Base-by-base conservation (phyloP, 106 monocot genomes). In the Dioscorea zingiberensis region DNA sequence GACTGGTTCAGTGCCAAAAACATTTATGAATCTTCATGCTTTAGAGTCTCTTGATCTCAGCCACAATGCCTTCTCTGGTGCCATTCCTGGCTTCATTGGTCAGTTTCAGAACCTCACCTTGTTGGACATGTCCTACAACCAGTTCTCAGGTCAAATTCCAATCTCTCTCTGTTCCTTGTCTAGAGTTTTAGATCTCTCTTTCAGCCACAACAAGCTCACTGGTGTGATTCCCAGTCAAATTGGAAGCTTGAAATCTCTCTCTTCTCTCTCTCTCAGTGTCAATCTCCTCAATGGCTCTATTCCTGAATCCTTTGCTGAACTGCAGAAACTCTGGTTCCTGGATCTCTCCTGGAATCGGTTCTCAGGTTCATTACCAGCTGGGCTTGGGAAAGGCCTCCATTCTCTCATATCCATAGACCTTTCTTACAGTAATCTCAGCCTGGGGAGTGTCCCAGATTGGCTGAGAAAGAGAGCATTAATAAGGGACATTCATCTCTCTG, bases 301-400 rank as follows among this genome's bases (percentile, higher is more conserved):
- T 60, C 94, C 94, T 29, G 87, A 71, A 27, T 76, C 87, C 2
- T 13, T 91, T 24, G 69, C 73, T 30, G 65, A 53, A 12, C 61
- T 94, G 54, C 47, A 73, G 69, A 90, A 85, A 64, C 71, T 90
- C 1, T 90, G 94, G 90, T 80, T 82, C 45, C 75, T 95, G 13
- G 85, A 95, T 47, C 70, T 95, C 47, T 90, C 90, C 13, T 73
- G 69, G 13, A 94, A 94, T 56, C 73, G 45, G 47, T 13, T 90
- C 14, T 62, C 71, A 2, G 78, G 54, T 26, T 64, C 77, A 28
- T 59, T 91, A 21, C 88, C 88, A 4, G 27, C 15, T 65, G 72
- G 63, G 1, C 46, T 83, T 14, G 32, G 63, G 27, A 74, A 62
- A 27, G 86, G 81, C 1, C 55, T 93, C 10, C 89, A 85, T 47